These are phyloP conservation scores for Xylaria venustula DNA, from an alignment of 495 filamentous ascomycete genomes.

Conservation along the genomic window DNA sequence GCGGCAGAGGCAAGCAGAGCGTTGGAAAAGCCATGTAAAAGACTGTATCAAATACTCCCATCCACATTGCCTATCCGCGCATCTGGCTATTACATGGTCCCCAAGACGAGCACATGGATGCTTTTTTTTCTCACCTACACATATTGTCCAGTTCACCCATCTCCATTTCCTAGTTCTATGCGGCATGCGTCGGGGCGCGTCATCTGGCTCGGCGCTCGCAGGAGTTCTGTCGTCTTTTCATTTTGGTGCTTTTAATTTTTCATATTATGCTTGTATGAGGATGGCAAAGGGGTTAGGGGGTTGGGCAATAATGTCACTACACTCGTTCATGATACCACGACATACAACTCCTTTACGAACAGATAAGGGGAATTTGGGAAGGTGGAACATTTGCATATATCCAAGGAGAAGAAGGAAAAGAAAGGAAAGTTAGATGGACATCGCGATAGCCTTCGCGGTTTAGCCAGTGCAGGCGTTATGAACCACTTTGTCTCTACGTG, in stretches of 20 bases:
- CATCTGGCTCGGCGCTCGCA: neutral
- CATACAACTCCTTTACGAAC: too few relatives aligned
- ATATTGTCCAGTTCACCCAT: neutral
- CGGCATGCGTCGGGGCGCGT: neutral
- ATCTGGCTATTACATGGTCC: neutral
- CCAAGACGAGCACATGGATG: neutral
- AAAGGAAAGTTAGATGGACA: too few relatives aligned
- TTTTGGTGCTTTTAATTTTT: neutral
- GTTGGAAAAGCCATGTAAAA: conserved; percentile 43
- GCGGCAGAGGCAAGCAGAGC: conserved; percentile 27
- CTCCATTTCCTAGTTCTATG: neutral
- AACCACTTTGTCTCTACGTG: too few relatives aligned
- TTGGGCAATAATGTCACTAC: conserved; percentile 6
- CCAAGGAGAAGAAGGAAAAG: too few relatives aligned
- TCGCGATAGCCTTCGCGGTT: too few relatives aligned
- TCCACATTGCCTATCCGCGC: neutral
- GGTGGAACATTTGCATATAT: too few relatives aligned
- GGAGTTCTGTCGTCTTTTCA: neutral
- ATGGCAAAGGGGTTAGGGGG: neutral
- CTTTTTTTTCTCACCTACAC: neutral
- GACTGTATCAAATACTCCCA: too few relatives aligned
- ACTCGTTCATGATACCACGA: conserved; percentile 11
- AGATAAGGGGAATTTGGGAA: too few relatives aligned
- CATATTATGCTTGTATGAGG: neutral
- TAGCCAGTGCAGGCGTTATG: too few relatives aligned